Evolutionary conservation across 192 early-diverging fungal species (phyloP), one percentile per base, ranked within the genome.

Genomic region (Entomortierella parvispora): DNA sequence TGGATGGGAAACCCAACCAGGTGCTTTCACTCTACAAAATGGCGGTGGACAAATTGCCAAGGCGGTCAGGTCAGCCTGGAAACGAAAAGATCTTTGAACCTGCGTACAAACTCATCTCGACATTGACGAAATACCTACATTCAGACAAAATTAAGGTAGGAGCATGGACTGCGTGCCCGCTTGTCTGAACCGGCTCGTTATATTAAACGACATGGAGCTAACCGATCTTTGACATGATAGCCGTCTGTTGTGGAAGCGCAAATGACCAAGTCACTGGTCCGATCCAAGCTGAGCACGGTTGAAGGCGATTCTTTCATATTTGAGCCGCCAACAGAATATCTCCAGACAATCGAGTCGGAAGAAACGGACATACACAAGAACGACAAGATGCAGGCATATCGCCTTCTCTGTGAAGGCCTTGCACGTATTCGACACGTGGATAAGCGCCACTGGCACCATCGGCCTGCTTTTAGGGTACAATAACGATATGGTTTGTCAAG

Each of bases 381-480:
- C 22, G 59, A 69, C 14, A 64, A 82, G 46, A 45, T 58, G 9
- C 29, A 72, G 20, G 87, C 86, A 2, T 89, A 82, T 68, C 71
- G 68, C 4, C n/a, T 66, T 17, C 58, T 80, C 18, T 71, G 62
- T 45, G 69, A 82, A n/a, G 80, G 75, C 22, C 57, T 91, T 12
- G 68, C 64, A 20, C 70, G 83, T 18, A 84, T 93, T 31, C 82
- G 88, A 43, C 69, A 69, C 52, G 58, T 81, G 9, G 92, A 93
- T 53, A 93, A 88, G 66, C 86, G 86, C 8, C 75, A 84, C 20
- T 92, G 90, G 89, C 88, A 92, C 31, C 93, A 94, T 62, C 83
- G 87, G 33, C 90, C 89, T 1, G 79, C 84, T 23, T 94, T 68
- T 54, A 87, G 83, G 68, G 92, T 93, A 81, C n/a, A n/a, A n/a